These are phyloP conservation scores for Cryptococcus maquisensis DNA, from an alignment of 1,284 basidiomycete genomes.

Conservation along the genomic window DNA sequence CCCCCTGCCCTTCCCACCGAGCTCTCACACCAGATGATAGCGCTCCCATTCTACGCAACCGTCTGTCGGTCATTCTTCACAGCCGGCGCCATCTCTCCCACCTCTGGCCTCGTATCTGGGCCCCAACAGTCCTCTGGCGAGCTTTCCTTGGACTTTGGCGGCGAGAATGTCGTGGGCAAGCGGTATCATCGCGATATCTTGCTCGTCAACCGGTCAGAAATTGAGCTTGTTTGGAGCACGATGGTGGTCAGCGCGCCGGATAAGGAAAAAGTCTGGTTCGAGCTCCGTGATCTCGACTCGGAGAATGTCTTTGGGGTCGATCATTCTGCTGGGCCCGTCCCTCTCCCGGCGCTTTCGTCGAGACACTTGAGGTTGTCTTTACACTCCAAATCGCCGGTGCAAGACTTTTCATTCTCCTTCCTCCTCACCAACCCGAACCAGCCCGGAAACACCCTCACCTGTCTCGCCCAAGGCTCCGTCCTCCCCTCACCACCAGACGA, in stretches of 20 bases:
- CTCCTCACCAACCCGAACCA: constrained; percentile 43
- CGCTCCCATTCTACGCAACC: constrained; percentile 43
- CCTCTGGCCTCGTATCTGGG: constrained; percentile 29
- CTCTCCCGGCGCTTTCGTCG: constrained; percentile 41
- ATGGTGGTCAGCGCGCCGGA: constrained; percentile 34
- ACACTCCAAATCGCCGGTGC: constrained; percentile 26
- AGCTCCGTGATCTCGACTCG: constrained; percentile 44
- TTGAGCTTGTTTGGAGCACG: constrained; percentile 43
- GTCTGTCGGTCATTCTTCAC: constrained; percentile 45
- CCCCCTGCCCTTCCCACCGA: background rate
- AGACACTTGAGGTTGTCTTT: constrained; percentile 39
- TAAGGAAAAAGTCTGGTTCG: constrained; percentile 45
- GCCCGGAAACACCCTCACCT: constrained; percentile 40
- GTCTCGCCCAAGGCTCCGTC: constrained; percentile 37
- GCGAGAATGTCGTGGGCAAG: constrained; percentile 37
- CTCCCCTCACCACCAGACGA: constrained; percentile 41
- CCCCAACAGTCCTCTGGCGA: constrained; percentile 35
- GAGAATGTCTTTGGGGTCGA: constrained; percentile 48
- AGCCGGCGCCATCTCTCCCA: constrained; percentile 36
- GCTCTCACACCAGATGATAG: constrained; percentile 26
- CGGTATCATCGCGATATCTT: constrained; percentile 43
- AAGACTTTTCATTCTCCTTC: constrained; percentile 44
- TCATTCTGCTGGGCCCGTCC: constrained; percentile 35
- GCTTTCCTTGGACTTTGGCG: constrained; percentile 39
- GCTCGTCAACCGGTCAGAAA: constrained; percentile 45